These are phyloP conservation scores for Sclerotinia trifoliorum DNA, from an alignment of 2,329 filamentous ascomycete species.

Conservation along the genomic window DNA sequence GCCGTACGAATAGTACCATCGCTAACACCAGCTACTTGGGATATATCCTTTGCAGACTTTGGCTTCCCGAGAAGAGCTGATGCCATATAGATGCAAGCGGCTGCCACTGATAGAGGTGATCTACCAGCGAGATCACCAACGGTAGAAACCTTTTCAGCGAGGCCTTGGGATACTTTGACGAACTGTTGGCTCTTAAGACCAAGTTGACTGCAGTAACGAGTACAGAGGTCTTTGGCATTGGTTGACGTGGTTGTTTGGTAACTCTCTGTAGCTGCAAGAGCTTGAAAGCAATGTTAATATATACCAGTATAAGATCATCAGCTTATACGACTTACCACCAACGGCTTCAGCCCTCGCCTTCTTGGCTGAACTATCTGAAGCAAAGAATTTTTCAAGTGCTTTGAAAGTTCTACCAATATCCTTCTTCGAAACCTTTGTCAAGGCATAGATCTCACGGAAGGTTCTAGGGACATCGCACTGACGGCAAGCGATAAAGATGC, in stretches of 20 bases:
- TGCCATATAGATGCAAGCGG: constrained; percentile 95
- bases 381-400: constrained; percentile 82
- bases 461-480: constrained; percentile 84
- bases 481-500: constrained; percentile 96
- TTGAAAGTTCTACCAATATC: constrained; percentile 98
- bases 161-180: constrained; percentile 74
- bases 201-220: constrained; percentile 85
- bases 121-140: constrained; percentile 81
- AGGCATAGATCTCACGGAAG: constrained; percentile 89
- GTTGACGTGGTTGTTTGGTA: constrained; percentile 76
- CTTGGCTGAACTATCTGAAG: constrained; percentile 65
- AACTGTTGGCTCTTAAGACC: constrained; percentile 69
- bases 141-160: constrained; percentile 74
- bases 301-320: constrained; percentile 29
- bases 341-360: constrained; percentile 48
- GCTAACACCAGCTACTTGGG: constrained; percentile 80
- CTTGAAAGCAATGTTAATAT: constrained; percentile 39
- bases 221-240: constrained; percentile 79
- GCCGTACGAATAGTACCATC: constrained; percentile 96
- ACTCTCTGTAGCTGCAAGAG: constrained; percentile 46
- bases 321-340: constrained; percentile 51
- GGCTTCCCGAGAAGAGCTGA: constrained; percentile 79
- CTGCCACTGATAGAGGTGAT: constrained; percentile 89
- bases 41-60: constrained; percentile 83
- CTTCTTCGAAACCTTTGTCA: constrained; percentile 94